These are phyloP conservation scores for Pseudogymnoascus pannorum DNA, from an alignment of 2,329 filamentous ascomycete species.

Conservation along the genomic window DNA sequence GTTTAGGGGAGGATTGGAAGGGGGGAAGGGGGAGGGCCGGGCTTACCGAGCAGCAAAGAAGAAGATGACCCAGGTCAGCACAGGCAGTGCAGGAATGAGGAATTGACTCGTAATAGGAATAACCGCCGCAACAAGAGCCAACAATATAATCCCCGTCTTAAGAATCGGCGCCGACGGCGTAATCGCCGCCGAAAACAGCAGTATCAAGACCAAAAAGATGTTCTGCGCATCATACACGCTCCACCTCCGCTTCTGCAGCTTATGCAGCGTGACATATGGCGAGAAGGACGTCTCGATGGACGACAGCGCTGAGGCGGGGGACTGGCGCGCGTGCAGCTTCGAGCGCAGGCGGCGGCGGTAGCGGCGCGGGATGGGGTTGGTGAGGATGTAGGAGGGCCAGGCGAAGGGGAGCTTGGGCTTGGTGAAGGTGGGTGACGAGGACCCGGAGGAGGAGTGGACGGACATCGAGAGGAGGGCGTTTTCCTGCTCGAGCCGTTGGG, in stretches of 20 bases:
- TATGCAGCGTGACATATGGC: conserved; percentile 66
- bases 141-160: conserved; percentile 65
- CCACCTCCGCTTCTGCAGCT: conserved; percentile 73
- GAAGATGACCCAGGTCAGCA: conserved; percentile 80
- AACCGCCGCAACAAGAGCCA: conserved; percentile 62
- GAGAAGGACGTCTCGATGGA: conserved; percentile 76
- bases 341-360: conserved; percentile 61
- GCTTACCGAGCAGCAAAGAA: conserved; percentile 91
- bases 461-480: conserved; percentile 5
- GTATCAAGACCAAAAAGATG: conserved; percentile 62
- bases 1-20: neutral
- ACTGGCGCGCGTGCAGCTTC: conserved; percentile 58
- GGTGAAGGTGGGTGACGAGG: conserved; percentile 22
- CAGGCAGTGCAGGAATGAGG: conserved; percentile 77
- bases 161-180: conserved; percentile 68
- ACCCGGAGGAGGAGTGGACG: neutral
- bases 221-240: conserved; percentile 81
- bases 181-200: conserved; percentile 76
- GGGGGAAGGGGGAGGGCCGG: neutral
- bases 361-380: conserved; percentile 53
- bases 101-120: conserved; percentile 86
- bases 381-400: conserved; percentile 35
- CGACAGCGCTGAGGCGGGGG: conserved; percentile 65
- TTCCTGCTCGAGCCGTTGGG: conserved; percentile 6
- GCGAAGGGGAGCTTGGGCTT: conserved; percentile 35